A percentile compares a stretch with the other conserved stretches of the same genome.
Evolutionary conservation across 2,329 filamentous ascomycete species (phyloP).

Genomic region (Cercospora zeae-maydis): DNA sequence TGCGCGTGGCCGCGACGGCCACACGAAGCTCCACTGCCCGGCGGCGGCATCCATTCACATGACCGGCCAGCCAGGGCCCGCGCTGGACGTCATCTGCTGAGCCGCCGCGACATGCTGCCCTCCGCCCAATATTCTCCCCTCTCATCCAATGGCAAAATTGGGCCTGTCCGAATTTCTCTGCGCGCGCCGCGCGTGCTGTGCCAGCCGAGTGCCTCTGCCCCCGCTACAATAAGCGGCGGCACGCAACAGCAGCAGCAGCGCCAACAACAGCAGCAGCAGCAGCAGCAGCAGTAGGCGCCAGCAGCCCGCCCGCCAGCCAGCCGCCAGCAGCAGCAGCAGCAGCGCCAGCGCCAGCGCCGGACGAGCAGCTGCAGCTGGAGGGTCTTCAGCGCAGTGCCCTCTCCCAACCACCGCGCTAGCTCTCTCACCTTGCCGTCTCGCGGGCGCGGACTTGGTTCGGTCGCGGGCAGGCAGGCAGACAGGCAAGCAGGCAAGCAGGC

Average conservation of each 20-base stretch:
- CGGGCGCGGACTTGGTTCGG: slow-evolving; percentile 15
- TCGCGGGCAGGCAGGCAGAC: too few relatives aligned
- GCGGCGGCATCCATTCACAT: slow-evolving; percentile 21
- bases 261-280: not conserved
- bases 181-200: slow-evolving; percentile 17
- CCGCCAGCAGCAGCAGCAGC: slow-evolving; percentile 13
- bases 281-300: too few relatives aligned
- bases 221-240: slow-evolving; percentile 8
- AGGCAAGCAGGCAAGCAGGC: too few relatives aligned
- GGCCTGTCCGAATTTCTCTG: slow-evolving; percentile 18
- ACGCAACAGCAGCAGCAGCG: not conserved
- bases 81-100: slow-evolving; percentile 20
- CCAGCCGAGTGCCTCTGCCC: slow-evolving; percentile 16
- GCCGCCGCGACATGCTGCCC: slow-evolving; percentile 10
- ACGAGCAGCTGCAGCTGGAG: slow-evolving; percentile 9
- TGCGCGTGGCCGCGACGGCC: slow-evolving; percentile 19
- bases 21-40: slow-evolving; percentile 17
- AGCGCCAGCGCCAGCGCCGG: not conserved
- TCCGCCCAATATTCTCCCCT: slow-evolving; percentile 13
- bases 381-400: too few relatives aligned
- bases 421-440: slow-evolving; percentile 18
- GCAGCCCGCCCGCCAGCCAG: too few relatives aligned
- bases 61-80: slow-evolving; percentile 12
- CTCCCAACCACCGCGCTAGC: slow-evolving; percentile 19
- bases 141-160: slow-evolving; percentile 27